Evolutionary conservation across 805 yeast species (phyloP).

Genomic region (Kluyveromyces lactis): DNA sequence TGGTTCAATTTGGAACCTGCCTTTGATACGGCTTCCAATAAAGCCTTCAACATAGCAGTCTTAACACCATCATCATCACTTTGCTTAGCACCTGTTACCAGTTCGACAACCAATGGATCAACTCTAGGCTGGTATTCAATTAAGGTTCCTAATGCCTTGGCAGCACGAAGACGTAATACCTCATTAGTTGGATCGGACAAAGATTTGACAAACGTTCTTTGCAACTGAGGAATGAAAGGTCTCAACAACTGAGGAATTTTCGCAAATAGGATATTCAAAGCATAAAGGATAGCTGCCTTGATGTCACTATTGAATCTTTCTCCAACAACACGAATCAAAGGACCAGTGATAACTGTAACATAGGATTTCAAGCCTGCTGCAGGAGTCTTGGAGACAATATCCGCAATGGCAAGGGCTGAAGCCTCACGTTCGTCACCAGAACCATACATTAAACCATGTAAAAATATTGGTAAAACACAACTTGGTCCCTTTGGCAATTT

Average conservation of each 20-base stretch:
- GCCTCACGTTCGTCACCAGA: conserved; percentile 71
- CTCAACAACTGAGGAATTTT: conserved; percentile 86
- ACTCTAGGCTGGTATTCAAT: conserved; percentile 88
- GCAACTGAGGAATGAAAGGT: conserved; percentile 96
- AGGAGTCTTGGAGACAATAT: conserved; percentile 76
- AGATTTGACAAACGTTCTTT: conserved; percentile 91
- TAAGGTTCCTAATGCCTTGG: conserved; percentile 79
- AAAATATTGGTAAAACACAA: conserved; percentile 81
- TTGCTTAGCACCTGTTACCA: conserved; percentile 64
- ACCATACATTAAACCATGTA: conserved; percentile 95
- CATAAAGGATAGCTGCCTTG: conserved; percentile 86
- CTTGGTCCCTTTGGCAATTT: conserved; percentile 71
- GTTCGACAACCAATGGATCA: conserved; percentile 83
- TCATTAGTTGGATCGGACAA: conserved; percentile 72
- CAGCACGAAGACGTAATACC: conserved; percentile 72
- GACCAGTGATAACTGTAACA: conserved; percentile 93
- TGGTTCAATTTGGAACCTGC: conserved; percentile 77
- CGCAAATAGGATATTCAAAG: conserved; percentile 66
- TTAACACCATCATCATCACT: conserved; percentile 65
- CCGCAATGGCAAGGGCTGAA: conserved; percentile 85
- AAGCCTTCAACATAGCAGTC: conserved; percentile 77
- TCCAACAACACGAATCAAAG: conserved; percentile 94
- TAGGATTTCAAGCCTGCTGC: conserved; percentile 74
- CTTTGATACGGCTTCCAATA: conserved; percentile 69
- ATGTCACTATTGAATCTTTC: conserved; percentile 88